Evolutionary conservation across 305 asterid species (phyloP), one percentile per base, ranked within the genome.

Genomic region (Rubia tinctorum): DNA sequence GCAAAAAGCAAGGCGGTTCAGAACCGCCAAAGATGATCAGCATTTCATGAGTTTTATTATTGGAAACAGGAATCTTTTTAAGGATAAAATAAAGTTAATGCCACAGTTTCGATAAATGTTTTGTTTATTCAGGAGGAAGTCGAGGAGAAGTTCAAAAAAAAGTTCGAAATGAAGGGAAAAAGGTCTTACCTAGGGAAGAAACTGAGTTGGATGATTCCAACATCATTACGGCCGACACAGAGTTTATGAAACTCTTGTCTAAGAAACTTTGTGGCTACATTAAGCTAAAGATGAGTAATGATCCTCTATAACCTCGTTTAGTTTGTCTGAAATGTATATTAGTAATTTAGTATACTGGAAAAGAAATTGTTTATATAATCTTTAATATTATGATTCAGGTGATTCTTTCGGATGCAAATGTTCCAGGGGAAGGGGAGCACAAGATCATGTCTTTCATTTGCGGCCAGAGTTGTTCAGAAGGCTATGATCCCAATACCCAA

Each of bases 381-480:
- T 10, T 3, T 61, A 13, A 25, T 25, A 27, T 3, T n/a, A 7
- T 71, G 45, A 23, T 47, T 78, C 68, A 87, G 96, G 93, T 89
- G 23, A 86, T 89, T 69, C 81, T 89, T 0, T 89, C 96, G 0
- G 93, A 89, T 76, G 83, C 84, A 55, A 86, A 80, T 80, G 91
- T 82, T 61, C 96, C 93, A 0, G 93, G 96, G 2, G 96, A 88
- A 73, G 91, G 96, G 25, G 96, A 89, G 27, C 96, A 89, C 75
- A 89, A 89, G 59, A 87, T 89, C n/a, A 87, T 86, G 87, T 78
- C 88, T 0, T 89, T 84, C 45, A 82, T 89, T 15, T 78, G 89
- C 17, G 78, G 82, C 8, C 96, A 89, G 56, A 78, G 93, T 1
- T 23, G 80, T 14, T 74, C 58, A 6, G 78, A 82, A 3, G 90